A percentile compares a stretch with the other conserved stretches of the same genome.
Conservation (phyloP, 805 yeast genomes). For the Yamadazyma nakazawae region DNA sequence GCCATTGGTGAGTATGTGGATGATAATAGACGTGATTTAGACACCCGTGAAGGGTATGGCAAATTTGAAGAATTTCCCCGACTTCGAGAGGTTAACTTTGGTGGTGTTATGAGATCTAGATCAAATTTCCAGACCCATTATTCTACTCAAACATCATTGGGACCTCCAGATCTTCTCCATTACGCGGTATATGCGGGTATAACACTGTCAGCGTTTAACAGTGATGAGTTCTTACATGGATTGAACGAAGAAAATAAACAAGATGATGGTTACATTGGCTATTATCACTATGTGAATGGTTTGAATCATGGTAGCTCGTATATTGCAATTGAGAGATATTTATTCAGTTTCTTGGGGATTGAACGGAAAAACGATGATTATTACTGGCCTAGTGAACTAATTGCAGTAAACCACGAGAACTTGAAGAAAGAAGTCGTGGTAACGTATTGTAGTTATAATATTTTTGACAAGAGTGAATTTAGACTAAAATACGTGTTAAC, state of each 20-base stretch:
- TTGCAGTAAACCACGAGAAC: neutral
- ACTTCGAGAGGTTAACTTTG: constrained; percentile 12
- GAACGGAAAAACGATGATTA: constrained; percentile 15
- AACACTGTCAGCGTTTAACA: constrained; percentile 22
- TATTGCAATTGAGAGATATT: constrained; percentile 27
- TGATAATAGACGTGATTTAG: neutral
- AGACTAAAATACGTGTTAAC: constrained; percentile 55
- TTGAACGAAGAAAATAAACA: constrained; percentile 15
- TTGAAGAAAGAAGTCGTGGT: constrained; percentile 29
- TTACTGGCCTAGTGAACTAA: constrained; percentile 11
- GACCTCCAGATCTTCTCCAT: constrained; percentile 40
- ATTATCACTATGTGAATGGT: constrained; percentile 39
- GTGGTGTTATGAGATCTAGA: constrained; percentile 8
- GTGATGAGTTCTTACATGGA: constrained; percentile 25
- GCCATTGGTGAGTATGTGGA: constrained; percentile 2
- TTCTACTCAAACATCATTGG: constrained; percentile 12
- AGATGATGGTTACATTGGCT: constrained; percentile 41
- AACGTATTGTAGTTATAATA: constrained; percentile 69
- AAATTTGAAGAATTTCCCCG: constrained; percentile 9
- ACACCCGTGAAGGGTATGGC: neutral
- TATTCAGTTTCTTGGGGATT: constrained; percentile 27
- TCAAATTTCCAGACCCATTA: constrained; percentile 6
- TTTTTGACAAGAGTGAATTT: constrained; percentile 69
- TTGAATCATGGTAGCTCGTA: constrained; percentile 18
- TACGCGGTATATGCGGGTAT: constrained; percentile 35